Percentiles rank a stretch among this genome's conserved stretches.
Evolutionary conservation across 257 asterid genomes (phyloP).

Genomic region (Cinchona pubescens): DNA sequence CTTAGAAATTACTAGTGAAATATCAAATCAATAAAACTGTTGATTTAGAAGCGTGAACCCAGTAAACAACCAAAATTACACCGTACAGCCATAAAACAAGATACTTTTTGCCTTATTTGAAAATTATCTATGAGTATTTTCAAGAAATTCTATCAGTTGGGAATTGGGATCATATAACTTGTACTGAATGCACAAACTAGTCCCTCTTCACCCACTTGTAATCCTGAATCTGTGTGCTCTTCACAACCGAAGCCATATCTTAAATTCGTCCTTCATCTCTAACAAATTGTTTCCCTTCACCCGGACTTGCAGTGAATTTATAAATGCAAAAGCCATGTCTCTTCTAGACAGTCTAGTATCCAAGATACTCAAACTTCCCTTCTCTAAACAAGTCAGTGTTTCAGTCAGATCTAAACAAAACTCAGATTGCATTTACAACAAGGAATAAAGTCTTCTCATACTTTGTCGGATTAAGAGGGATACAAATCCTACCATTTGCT

Average conservation of each 20-base stretch:
- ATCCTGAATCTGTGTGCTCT: neutral
- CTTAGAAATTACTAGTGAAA: neutral
- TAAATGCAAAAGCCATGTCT: neutral
- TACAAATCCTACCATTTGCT: neutral
- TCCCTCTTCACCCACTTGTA: conserved; percentile 1
- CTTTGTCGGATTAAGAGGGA: neutral
- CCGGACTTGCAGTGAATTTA: neutral
- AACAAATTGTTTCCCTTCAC: neutral
- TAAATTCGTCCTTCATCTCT: neutral
- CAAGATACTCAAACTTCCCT: neutral
- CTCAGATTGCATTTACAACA: neutral
- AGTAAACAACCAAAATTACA: neutral
- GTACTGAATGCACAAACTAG: neutral
- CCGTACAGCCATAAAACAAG: neutral
- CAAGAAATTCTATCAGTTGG: neutral
- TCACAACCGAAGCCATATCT: neutral
- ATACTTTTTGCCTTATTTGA: neutral
- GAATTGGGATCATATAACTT: neutral
- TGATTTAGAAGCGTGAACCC: neutral
- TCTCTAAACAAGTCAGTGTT: neutral
- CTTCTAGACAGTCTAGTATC: neutral
- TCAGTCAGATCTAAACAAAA: neutral
- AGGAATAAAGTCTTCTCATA: neutral
- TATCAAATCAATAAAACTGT: neutral
- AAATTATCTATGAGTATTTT: neutral